These are phyloP conservation scores for Penicillium psychrofluorescens DNA, from an alignment of 495 filamentous ascomycete species.

Conservation along the genomic window DNA sequence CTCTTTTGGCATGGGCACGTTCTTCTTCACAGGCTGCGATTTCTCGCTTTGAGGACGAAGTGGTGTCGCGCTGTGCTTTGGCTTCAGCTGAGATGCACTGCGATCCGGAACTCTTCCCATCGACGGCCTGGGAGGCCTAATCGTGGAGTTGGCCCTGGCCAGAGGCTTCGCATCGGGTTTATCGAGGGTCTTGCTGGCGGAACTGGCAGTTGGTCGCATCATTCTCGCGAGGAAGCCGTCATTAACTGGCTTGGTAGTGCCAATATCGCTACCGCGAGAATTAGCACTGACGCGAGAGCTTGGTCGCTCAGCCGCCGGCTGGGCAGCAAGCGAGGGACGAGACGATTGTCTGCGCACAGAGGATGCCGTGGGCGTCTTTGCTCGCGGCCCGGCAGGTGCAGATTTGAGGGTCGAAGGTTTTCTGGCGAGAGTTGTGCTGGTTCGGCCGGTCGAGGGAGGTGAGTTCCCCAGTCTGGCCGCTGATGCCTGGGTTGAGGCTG, in stretches of 20 bases:
- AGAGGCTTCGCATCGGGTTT: constrained; percentile 45
- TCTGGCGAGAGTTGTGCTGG: constrained; percentile 31
- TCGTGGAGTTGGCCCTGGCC: too few relatives aligned
- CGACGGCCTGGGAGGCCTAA: background rate
- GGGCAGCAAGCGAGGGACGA: constrained; percentile 31
- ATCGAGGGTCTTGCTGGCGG: constrained; percentile 68
- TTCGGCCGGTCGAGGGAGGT: constrained; percentile 36
- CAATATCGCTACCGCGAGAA: background rate
- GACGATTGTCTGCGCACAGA: constrained; percentile 30
- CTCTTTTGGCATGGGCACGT: constrained; percentile 1
- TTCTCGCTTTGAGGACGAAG: constrained; percentile 16
- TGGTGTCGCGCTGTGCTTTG: constrained; percentile 6
- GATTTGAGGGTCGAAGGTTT: constrained; percentile 38
- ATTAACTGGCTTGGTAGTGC: constrained; percentile 44
- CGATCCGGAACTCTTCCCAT: constrained; percentile 14
- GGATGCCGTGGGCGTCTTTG: constrained; percentile 13
- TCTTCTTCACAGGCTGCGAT: constrained; percentile 10
- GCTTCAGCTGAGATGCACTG: constrained; percentile 11
- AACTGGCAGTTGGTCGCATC: constrained; percentile 84
- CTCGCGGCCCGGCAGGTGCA: constrained; percentile 12
- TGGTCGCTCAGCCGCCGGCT: constrained; percentile 29
- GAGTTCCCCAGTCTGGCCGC: constrained; percentile 45
- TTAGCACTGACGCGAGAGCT: constrained; percentile 34
- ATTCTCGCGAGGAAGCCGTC: constrained; percentile 82
- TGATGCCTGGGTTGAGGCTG: constrained; percentile 56